Base-by-base conservation (phyloP, 2,329 filamentous ascomycete genomes). In the Rhexocercosporidium sp. region DNA sequence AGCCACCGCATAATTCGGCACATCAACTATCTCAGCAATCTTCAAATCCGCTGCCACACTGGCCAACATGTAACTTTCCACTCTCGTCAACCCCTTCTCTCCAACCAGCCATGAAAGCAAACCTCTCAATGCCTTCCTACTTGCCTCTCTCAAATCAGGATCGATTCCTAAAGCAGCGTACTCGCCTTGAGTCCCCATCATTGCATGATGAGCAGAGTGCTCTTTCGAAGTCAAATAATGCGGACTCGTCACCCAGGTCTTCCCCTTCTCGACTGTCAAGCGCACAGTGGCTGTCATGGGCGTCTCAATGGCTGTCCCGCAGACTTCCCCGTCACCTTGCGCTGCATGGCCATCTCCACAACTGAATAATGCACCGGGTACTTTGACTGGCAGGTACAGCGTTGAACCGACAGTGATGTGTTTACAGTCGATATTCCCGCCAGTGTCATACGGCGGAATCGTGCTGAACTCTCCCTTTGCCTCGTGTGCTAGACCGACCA, bases 261-360 rank as follows among this genome's bases (percentile, higher is more conserved):
- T 82, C 59, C 78, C 77, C 73, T 83, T 84, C 65, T 82, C 78
- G 7, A 86, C 76, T 3, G 80, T 82, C 41, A 87, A 78, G n/a
- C 81, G 79, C 39, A 86, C 71, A 0, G 79, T 81, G 0, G 83
- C 84, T 66, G 77, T 80, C 76, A 85, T 82, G 1, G 83, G 80
- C 29, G 84, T 86, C 77, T 86, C 85, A 70, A 86, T 84, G 7
- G 85, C 85, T n/a, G 83, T 85, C 6, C 85, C 84, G 69, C 84
- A 86, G 25, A 86, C 82, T 70, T 86, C 84, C 3, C 84, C 84
- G 67, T 85, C 83, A 3, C 84, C 84, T 71, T 86, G 84, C 0
- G 83, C 83, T 3, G 83, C 83, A 73, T 86, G 84, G 0, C 83
- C 84, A 71, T 87, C 84, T 41, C 84, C 84, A 67, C 83, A 85